Conservation (phyloP, 1,139 yeast species). For the Taphrina betulina region DNA sequence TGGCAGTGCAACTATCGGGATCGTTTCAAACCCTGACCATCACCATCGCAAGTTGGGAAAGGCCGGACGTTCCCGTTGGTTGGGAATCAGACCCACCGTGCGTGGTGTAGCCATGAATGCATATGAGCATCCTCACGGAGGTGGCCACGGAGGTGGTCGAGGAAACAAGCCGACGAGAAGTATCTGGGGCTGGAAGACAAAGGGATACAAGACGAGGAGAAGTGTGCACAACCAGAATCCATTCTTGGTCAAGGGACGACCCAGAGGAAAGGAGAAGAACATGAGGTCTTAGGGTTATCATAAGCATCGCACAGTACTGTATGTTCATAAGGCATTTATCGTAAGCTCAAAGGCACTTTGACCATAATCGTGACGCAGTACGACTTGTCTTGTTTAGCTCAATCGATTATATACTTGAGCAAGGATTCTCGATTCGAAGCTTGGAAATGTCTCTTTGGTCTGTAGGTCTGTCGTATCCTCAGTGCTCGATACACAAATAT, state of each 20-base stretch:
- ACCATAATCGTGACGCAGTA: too few relatives aligned
- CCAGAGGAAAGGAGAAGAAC: slow-evolving; percentile 37
- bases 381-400: too few relatives aligned
- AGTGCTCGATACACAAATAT: too few relatives aligned
- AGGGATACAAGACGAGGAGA: slow-evolving; percentile 91
- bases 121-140: slow-evolving; percentile 98
- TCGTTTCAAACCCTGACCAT: slow-evolving; percentile 92
- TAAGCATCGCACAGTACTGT: too few relatives aligned
- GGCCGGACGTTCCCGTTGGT: slow-evolving; percentile 92
- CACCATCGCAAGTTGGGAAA: slow-evolving; percentile 89
- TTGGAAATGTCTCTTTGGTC: too few relatives aligned
- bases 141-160: slow-evolving; percentile 99
- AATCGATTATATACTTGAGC: too few relatives aligned
- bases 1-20: slow-evolving; percentile 92
- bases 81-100: slow-evolving; percentile 91
- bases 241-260: slow-evolving; percentile 71
- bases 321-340: too few relatives aligned
- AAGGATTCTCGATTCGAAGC: too few relatives aligned
- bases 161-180: slow-evolving; percentile 91
- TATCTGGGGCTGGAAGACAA: slow-evolving; percentile 91
- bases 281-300: slow-evolving; percentile 16
- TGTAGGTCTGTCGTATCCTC: too few relatives aligned
- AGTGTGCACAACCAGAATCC: slow-evolving; percentile 74
- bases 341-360: too few relatives aligned
- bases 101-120: slow-evolving; percentile 99